Conservation (phyloP, 139 green algal genomes). For the Ostreobium quekettii region DNA sequence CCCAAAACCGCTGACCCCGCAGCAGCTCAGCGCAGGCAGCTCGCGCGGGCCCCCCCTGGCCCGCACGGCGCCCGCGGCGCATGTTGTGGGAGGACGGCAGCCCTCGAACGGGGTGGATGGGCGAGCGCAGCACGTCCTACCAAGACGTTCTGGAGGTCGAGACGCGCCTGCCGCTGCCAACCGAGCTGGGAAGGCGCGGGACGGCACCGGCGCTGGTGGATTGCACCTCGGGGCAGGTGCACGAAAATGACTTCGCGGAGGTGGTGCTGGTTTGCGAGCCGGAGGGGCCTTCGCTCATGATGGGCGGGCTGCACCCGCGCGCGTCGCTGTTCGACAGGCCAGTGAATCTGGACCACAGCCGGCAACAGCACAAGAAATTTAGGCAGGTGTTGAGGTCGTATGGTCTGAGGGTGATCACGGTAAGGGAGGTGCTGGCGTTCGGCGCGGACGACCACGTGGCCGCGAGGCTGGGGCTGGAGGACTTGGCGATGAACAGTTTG, state of each 20-base stretch:
- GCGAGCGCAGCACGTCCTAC: no score
- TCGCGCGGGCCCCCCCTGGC: no score
- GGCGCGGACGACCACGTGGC: slow-evolving; percentile 63
- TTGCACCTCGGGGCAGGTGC: no score
- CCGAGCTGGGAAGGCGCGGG: no score
- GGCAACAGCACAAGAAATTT: slow-evolving; percentile 73
- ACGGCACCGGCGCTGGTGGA: no score
- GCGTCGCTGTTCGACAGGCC: slow-evolving; percentile 86
- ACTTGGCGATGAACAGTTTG: slow-evolving; percentile 71
- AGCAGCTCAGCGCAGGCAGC: no score
- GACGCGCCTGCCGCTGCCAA: no score
- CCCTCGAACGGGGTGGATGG: no score
- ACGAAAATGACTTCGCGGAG: slow-evolving; percentile 63
- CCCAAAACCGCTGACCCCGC: no score
- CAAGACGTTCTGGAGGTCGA: no score
- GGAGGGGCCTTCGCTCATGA: slow-evolving; percentile 78
- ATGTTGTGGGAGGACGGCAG: no score
- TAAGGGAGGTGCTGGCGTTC: slow-evolving; percentile 78
- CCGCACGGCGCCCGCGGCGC: no score
- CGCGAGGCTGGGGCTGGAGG: slow-evolving; percentile 78
- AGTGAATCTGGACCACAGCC: slow-evolving; percentile 84
- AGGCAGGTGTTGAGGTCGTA: slow-evolving; percentile 65
- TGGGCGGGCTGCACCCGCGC: slow-evolving; percentile 86
- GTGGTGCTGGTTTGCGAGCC: slow-evolving; percentile 86
- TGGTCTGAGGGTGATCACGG: slow-evolving; percentile 75